Evolutionary conservation across 805 yeast genomes (phyloP).

Genomic region (Kazachstania bromeliacearum): DNA sequence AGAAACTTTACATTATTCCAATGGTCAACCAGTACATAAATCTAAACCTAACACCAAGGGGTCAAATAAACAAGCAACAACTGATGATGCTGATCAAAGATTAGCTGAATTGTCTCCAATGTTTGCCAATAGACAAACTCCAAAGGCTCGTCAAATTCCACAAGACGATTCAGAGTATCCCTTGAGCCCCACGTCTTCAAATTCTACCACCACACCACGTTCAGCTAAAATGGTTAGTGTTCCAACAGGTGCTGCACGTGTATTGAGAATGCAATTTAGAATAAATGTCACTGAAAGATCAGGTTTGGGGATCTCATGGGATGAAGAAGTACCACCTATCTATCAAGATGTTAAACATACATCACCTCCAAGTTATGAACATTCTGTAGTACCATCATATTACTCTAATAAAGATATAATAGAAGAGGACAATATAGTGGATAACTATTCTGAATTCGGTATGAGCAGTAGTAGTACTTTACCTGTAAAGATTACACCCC

Average conservation of each 20-base stretch:
- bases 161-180: conserved; percentile 12
- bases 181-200: conserved; percentile 7
- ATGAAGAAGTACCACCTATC: conserved; percentile 97
- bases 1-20: conserved; percentile 47
- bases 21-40: conserved; percentile 24
- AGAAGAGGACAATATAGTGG: not conserved
- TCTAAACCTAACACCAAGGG: conserved; percentile 1
- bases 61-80: not conserved
- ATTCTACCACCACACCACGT: conserved; percentile 1
- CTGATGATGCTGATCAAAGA: conserved; percentile 28
- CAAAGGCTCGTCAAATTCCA: conserved; percentile 15
- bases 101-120: conserved; percentile 37
- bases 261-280: conserved; percentile 88
- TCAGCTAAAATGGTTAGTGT: conserved; percentile 40
- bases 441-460: not conserved
- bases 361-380: conserved; percentile 76
- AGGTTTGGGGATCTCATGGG: conserved; percentile 97
- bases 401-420: not conserved
- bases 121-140: conserved; percentile 31
- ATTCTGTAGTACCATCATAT: conserved; percentile 9
- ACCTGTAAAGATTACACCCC: conserved; percentile 15
- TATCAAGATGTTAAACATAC: conserved; percentile 75
- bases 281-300: conserved; percentile 78
- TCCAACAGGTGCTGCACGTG: conserved; percentile 93
- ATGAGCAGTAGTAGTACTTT: not conserved